These are phyloP conservation scores for Tuber brumale DNA, from an alignment of 495 filamentous ascomycete genomes.

Conservation along the genomic window DNA sequence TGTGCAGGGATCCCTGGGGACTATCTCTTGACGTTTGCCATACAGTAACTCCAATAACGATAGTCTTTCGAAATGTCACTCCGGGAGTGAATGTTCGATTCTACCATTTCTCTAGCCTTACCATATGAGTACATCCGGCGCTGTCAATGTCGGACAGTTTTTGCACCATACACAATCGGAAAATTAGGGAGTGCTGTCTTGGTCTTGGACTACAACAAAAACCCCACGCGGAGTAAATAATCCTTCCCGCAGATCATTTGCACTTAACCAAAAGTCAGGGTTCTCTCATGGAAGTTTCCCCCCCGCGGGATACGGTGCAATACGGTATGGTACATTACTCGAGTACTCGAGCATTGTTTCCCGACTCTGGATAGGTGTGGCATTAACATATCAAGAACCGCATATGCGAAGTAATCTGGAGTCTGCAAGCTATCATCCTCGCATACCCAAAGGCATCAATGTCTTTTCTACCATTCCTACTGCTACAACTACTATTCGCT, in stretches of 20 bases:
- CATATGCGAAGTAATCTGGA: slow-evolving; percentile 36
- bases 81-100: slow-evolving; percentile 8
- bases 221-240: slow-evolving; percentile 18
- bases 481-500: neutral
- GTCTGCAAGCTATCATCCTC: slow-evolving; percentile 14
- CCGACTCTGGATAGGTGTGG: slow-evolving; percentile 20
- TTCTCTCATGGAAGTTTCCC: neutral
- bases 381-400: slow-evolving; percentile 27
- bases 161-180: slow-evolving; percentile 23
- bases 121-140: slow-evolving; percentile 26
- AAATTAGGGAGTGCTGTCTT: slow-evolving; percentile 31
- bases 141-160: slow-evolving; percentile 15
- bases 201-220: slow-evolving; percentile 27
- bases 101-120: slow-evolving; percentile 30
- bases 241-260: slow-evolving; percentile 35
- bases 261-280: slow-evolving; percentile 22
- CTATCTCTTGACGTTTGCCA: neutral
- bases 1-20: neutral
- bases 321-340: neutral
- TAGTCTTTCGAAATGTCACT: neutral
- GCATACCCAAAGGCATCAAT: neutral
- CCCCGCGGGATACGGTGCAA: slow-evolving; percentile 11
- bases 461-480: neutral
- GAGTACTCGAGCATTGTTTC: neutral
- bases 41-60: neutral